A percentile compares a stretch with the other conserved stretches of the same genome.
Conservation (phyloP, 192 early-diverging fungal species). For the Chytriomyces confervae region DNA sequence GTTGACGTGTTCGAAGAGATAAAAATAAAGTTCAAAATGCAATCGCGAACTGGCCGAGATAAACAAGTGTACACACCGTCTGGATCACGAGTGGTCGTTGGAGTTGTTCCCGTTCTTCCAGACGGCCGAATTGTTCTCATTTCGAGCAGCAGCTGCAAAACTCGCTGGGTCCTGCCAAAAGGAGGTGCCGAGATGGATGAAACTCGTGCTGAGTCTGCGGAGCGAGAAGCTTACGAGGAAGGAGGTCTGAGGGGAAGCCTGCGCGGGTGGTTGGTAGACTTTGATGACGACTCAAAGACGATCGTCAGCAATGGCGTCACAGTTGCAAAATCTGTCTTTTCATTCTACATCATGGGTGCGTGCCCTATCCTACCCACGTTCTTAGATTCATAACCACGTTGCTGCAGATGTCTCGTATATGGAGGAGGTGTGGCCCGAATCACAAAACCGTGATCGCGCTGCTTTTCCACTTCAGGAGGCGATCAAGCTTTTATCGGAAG, state of each 20-base stretch:
- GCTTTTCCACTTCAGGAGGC: neutral
- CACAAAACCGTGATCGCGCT: neutral
- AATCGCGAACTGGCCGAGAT: slow-evolving; percentile 6
- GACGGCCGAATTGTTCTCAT: slow-evolving; percentile 31
- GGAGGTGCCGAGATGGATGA: slow-evolving; percentile 35
- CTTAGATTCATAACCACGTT: neutral
- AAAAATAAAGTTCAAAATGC: too few relatives aligned
- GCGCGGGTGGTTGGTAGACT: neutral
- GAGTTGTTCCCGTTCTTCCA: slow-evolving; percentile 23
- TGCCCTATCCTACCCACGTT: neutral
- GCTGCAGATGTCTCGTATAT: slow-evolving; percentile 11
- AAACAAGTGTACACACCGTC: slow-evolving; percentile 20
- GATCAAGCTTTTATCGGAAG: neutral
- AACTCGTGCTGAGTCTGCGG: neutral
- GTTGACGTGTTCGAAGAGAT: too few relatives aligned
- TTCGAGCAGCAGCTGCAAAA: neutral
- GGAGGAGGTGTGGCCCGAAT: slow-evolving; percentile 25
- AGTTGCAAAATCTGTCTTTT: neutral
- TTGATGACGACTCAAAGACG: neutral
- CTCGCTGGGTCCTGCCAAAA: slow-evolving; percentile 15
- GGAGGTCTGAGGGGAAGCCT: slow-evolving; percentile 17
- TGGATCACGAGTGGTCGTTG: slow-evolving; percentile 20
- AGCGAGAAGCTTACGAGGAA: slow-evolving; percentile 28
- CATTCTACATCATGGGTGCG: slow-evolving; percentile 25
- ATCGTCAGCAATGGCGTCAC: neutral